Conservation (phyloP, 805 yeast species). For the Yarrowia sp. region DNA sequence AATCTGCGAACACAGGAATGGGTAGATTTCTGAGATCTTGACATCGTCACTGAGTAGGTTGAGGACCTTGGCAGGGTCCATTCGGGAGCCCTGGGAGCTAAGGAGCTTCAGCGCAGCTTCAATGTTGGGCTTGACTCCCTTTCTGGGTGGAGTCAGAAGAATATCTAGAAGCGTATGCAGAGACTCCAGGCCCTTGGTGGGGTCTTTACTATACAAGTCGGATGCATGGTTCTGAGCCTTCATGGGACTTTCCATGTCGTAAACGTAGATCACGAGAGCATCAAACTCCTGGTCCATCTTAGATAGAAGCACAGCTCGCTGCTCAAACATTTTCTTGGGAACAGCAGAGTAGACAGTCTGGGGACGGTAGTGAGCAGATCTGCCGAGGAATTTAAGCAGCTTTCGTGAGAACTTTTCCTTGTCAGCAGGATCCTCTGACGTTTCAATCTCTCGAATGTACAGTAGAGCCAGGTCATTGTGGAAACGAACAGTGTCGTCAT, state of each 20-base stretch:
- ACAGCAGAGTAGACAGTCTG: slow-evolving; percentile 30
- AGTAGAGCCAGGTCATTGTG: slow-evolving; percentile 56
- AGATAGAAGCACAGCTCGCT: slow-evolving; percentile 64
- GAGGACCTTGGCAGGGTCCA: slow-evolving; percentile 57
- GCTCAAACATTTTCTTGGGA: slow-evolving; percentile 47
- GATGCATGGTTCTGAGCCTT: slow-evolving; percentile 70
- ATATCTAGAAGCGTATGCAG: slow-evolving; percentile 58
- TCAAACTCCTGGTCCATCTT: slow-evolving; percentile 58
- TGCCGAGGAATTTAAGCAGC: slow-evolving; percentile 51
- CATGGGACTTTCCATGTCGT: slow-evolving; percentile 61
- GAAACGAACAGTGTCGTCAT: slow-evolving; percentile 51
- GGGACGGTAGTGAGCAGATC: slow-evolving; percentile 53
- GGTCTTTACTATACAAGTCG: slow-evolving; percentile 53
- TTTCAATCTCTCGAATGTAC: slow-evolving; percentile 52
- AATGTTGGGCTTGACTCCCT: slow-evolving; percentile 48
- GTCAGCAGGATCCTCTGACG: slow-evolving; percentile 41
- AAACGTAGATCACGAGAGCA: slow-evolving; percentile 66
- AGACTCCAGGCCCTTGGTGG: slow-evolving; percentile 53
- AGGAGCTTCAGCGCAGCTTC: slow-evolving; percentile 54
- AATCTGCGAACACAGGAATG: slow-evolving; percentile 57
- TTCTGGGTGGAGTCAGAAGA: slow-evolving; percentile 17
- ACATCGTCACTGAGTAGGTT: slow-evolving; percentile 60
- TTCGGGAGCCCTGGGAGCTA: slow-evolving; percentile 56
- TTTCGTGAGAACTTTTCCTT: slow-evolving; percentile 45
- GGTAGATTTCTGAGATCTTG: slow-evolving; percentile 54